phyloP scores from a whole-genome alignment of 2,329 filamentous ascomycete genomes.

The Trichothecium sympodiale region DNA sequence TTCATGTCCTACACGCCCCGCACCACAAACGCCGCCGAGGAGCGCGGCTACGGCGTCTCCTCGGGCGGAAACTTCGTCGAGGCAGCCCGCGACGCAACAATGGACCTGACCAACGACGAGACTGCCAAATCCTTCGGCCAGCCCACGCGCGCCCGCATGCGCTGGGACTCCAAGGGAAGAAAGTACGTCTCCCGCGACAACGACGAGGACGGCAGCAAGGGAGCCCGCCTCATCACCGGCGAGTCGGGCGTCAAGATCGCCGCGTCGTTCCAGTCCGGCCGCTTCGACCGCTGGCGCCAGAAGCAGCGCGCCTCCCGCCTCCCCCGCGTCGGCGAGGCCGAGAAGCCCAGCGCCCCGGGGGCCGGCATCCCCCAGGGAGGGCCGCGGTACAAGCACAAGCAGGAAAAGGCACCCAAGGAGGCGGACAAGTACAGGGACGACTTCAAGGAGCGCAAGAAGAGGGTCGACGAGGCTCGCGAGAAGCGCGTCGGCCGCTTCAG shows the following conservation, averaged over 20 bases:
- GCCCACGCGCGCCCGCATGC: constrained; percentile 61
- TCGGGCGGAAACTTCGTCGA: constrained; percentile 79
- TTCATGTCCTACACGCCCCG: constrained; percentile 96
- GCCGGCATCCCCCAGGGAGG: constrained; percentile 12
- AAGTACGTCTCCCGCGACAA: constrained; percentile 90
- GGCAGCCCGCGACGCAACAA: constrained; percentile 74
- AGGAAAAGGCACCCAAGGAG: constrained; percentile 80
- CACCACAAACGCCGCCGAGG: constrained; percentile 70
- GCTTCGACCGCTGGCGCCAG: constrained; percentile 88
- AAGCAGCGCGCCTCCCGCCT: constrained; percentile 69
- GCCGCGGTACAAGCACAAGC: constrained; percentile 69
- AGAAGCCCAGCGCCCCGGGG: constrained; percentile 31
- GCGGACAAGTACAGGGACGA: constrained; percentile 89
- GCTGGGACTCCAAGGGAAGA: constrained; percentile 94
- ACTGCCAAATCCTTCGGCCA: constrained; percentile 67
- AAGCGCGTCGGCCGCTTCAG: constrained; percentile 65
- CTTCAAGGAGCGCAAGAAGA: constrained; percentile 82
- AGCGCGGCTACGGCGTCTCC: constrained; percentile 87
- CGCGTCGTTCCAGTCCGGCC: constrained; percentile 81
- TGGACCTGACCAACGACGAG: constrained; percentile 91
- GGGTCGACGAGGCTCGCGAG: constrained; percentile 76
- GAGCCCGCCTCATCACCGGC: constrained; percentile 63
- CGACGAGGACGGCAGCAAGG: constrained; percentile 83
- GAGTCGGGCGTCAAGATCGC: constrained; percentile 95
- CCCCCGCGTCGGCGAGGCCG: constrained; percentile 73